phyloP scores from a whole-genome alignment of 495 filamentous ascomycete species.

The Evernia prunastri region DNA sequence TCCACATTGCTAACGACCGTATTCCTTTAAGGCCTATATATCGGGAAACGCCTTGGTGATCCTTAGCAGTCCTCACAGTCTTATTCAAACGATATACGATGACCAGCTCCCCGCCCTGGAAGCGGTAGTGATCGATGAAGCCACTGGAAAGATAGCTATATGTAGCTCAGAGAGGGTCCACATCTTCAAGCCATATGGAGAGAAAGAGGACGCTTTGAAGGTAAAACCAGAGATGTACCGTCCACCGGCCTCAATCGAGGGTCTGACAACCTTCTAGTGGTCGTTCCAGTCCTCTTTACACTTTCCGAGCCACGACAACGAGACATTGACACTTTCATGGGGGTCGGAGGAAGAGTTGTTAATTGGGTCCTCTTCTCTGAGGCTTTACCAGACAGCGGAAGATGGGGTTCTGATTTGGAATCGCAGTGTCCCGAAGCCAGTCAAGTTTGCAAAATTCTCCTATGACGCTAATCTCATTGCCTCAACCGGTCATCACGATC shows the following conservation, averaged over 20 bases:
- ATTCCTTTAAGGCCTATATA: slow-evolving; percentile 66
- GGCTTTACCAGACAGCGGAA: slow-evolving; percentile 46
- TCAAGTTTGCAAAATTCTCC: slow-evolving; percentile 72
- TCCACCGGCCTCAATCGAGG: background rate
- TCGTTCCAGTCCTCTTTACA: slow-evolving; percentile 44
- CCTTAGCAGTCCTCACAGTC: slow-evolving; percentile 62
- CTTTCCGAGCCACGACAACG: slow-evolving; percentile 37
- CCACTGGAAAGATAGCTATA: slow-evolving; percentile 77
- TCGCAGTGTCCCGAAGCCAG: slow-evolving; percentile 61
- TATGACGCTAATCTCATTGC: slow-evolving; percentile 81
- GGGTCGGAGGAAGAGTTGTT: slow-evolving; percentile 76
- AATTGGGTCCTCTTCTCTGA: slow-evolving; percentile 62
- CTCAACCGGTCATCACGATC: slow-evolving; percentile 71
- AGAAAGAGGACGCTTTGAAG: slow-evolving; percentile 61
- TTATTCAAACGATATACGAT: slow-evolving; percentile 88
- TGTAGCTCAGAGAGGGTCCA: slow-evolving; percentile 59
- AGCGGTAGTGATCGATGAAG: slow-evolving; percentile 70
- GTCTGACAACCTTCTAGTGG: slow-evolving; percentile 40
- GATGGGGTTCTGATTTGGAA: slow-evolving; percentile 57
- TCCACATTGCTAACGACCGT: slow-evolving; percentile 20
- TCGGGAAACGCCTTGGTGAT: slow-evolving; percentile 82
- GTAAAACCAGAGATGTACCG: slow-evolving; percentile 30
- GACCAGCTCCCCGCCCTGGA: slow-evolving; percentile 66
- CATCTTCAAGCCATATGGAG: slow-evolving; percentile 72
- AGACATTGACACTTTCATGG: slow-evolving; percentile 72